phyloP scores from a whole-genome alignment of 23 red algal species.

The Agarophyton chilense region DNA sequence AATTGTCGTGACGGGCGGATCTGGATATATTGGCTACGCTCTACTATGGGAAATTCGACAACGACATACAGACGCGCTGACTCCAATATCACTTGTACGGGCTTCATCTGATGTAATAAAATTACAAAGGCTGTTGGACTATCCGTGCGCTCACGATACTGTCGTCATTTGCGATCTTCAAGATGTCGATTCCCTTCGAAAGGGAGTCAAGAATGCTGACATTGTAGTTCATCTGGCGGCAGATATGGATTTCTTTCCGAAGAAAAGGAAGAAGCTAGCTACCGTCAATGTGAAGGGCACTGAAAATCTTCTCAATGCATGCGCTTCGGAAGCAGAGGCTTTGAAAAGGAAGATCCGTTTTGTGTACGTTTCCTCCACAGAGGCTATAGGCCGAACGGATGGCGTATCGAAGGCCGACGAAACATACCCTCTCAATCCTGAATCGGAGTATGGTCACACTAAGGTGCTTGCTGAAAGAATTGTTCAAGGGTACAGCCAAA shows the following conservation, averaged over 20 bases:
- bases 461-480: constrained; percentile 46
- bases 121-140: constrained; percentile 45
- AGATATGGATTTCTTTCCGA: constrained; percentile 75
- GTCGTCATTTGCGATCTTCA: constrained; percentile 38
- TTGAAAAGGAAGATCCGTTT: constrained; percentile 33
- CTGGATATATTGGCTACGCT: constrained; percentile 46
- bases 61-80: not conserved
- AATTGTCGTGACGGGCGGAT: constrained; percentile 46
- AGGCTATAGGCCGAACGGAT: constrained; percentile 46
- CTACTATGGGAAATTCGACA: constrained; percentile 48
- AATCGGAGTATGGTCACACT: constrained; percentile 43
- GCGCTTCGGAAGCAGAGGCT: constrained; percentile 24
- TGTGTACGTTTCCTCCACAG: constrained; percentile 71
- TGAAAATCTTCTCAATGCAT: constrained; percentile 47
- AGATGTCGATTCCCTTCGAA: constrained; percentile 10
- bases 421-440: constrained; percentile 7
- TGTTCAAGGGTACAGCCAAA: constrained; percentile 25
- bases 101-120: constrained; percentile 39
- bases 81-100: constrained; percentile 25
- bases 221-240: constrained; percentile 65
- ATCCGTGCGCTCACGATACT: constrained; percentile 1
- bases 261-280: not conserved
- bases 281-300: constrained; percentile 34
- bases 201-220: constrained; percentile 39
- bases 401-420: constrained; percentile 48